Percentiles rank a stretch among this genome's conserved stretches.
Conservation (phyloP, 1,139 yeast species). For the Saccharomyces hybrid region DNA sequence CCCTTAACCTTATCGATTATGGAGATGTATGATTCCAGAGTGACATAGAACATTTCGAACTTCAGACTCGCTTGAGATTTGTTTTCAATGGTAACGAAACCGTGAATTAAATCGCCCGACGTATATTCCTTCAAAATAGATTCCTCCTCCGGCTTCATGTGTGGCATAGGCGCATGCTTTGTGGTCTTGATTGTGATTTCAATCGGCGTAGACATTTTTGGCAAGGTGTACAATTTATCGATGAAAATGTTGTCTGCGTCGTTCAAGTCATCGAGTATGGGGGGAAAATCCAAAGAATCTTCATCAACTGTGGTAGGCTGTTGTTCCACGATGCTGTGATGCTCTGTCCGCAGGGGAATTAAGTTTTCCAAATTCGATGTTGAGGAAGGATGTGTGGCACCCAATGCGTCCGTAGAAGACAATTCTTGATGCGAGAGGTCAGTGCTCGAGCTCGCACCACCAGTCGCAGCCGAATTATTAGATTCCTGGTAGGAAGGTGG, state of each 20-base stretch:
- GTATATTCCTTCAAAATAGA: slow-evolving; percentile 39
- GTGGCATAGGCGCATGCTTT: slow-evolving; percentile 30
- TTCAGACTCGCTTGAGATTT: slow-evolving; percentile 35
- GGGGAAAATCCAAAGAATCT: slow-evolving; percentile 2
- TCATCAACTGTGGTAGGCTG: slow-evolving; percentile 2
- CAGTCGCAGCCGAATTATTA: slow-evolving; percentile 8
- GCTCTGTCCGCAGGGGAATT: slow-evolving; percentile 13
- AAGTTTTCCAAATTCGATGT: slow-evolving; percentile 7
- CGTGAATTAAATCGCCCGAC: slow-evolving; percentile 48
- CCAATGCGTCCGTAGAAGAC: not conserved
- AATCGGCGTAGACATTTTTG: slow-evolving; percentile 27
- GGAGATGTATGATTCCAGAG: slow-evolving; percentile 43
- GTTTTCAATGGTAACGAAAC: slow-evolving; percentile 43
- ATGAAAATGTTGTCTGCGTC: slow-evolving; percentile 26
- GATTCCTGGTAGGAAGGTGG: slow-evolving; percentile 24
- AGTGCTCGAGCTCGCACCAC: slow-evolving; percentile 6
- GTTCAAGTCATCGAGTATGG: slow-evolving; percentile 17
- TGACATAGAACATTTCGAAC: slow-evolving; percentile 51
- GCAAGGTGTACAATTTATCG: slow-evolving; percentile 32
- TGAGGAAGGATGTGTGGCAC: slow-evolving; percentile 2
- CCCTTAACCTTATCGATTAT: slow-evolving; percentile 27
- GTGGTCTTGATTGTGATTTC: slow-evolving; percentile 33
- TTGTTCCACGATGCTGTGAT: slow-evolving; percentile 3
- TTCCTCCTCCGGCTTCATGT: slow-evolving; percentile 29
- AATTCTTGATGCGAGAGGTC: slow-evolving; percentile 3